Base-by-base conservation (phyloP, 2,329 filamentous ascomycete species). In the Emmonsiellopsis sp. region DNA sequence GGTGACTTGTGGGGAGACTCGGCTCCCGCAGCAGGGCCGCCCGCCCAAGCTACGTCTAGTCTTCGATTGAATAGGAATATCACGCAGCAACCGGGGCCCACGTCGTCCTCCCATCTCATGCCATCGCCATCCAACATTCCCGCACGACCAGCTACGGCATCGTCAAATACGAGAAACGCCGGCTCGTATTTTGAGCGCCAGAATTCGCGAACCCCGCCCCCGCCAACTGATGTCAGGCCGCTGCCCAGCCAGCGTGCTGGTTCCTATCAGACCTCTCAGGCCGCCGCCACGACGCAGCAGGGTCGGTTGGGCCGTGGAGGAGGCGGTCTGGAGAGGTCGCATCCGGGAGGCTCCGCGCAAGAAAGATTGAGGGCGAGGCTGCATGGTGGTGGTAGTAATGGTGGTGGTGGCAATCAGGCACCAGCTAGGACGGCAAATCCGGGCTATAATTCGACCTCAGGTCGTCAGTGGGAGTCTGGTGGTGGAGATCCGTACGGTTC, bases 281-380 rank as follows among this genome's bases (percentile, higher is more conserved):
- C 71, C 62, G 65, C 71, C 62, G 65, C 58, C 64, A 67, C 65
- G 49, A 11, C 21, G 10, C 46, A 40, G 4, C 61, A 71, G 49
- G 64, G 64, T 40, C 73, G 76, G 61, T 56, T 63, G 56, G 52
- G 61, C 46, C 64, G 62, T 58, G 63, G 58, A 68, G 55, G 53
- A 62, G 56, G 60, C 71, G 55, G 57, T 70, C 56, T 65, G 68
- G 63, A 67, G 74, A 57, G 67, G 65, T 58, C 62, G 61, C 43
- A 69, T 65, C 49, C 69, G 63, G 74, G 71, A 2, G 76, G 76
- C 36, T 82, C 84, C 17, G 89, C 89, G 49, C 88, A 94, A 71
- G 88, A 95, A 62, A 78, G 88, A 60, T 74, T 96, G 61, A 88
- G 89, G 65, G 88, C 90, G 62, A 76, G 88, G 57, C 72, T 95